Conservation (phyloP, 345 rosid species). For the Microthlaspi erraticum region DNA sequence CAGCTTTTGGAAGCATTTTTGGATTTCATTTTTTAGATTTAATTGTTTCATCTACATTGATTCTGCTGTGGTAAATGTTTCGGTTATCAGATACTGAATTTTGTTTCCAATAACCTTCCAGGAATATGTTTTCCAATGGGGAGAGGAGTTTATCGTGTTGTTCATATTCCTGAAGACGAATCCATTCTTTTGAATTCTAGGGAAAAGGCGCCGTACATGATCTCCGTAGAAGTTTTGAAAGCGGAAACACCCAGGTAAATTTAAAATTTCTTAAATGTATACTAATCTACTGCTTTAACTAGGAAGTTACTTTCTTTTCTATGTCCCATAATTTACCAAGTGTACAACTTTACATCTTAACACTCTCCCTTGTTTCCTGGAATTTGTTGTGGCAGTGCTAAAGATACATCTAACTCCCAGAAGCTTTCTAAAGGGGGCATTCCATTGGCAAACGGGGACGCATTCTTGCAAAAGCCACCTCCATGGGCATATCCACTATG, state of each 20-base stretch:
- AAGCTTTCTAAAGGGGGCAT: conserved; percentile 97
- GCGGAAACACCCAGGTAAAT: conserved; percentile 77
- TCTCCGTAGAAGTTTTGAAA: conserved; percentile 89
- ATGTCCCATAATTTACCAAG: conserved; percentile 6
- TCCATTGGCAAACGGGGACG: conserved; percentile 98
- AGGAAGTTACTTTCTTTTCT: conserved; percentile 4
- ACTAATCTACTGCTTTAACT: not conserved
- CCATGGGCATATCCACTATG: conserved; percentile 99
- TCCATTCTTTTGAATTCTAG: conserved; percentile 97
- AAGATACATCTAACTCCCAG: conserved; percentile 73
- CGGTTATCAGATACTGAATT: conserved; percentile 19
- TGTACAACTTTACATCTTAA: conserved; percentile 11
- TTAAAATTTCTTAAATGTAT: conserved; percentile 2
- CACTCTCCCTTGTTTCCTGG: conserved; percentile 26
- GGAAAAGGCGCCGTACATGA: conserved; percentile 98
- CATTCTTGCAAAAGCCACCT: conserved; percentile 92
- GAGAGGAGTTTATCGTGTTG: conserved; percentile 88
- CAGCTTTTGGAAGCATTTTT: conserved; percentile 15
- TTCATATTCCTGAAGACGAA: conserved; percentile 98
- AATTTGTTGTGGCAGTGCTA: conserved; percentile 60
- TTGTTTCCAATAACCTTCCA: conserved; percentile 45
- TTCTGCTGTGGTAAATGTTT: conserved; percentile 19
- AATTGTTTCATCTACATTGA: not conserved
- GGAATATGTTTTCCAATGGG: conserved; percentile 99
- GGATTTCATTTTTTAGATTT: not conserved